These are phyloP conservation scores for Tritrichomonas musculus DNA, from an alignment of 208 protist species.

Conservation along the genomic window DNA sequence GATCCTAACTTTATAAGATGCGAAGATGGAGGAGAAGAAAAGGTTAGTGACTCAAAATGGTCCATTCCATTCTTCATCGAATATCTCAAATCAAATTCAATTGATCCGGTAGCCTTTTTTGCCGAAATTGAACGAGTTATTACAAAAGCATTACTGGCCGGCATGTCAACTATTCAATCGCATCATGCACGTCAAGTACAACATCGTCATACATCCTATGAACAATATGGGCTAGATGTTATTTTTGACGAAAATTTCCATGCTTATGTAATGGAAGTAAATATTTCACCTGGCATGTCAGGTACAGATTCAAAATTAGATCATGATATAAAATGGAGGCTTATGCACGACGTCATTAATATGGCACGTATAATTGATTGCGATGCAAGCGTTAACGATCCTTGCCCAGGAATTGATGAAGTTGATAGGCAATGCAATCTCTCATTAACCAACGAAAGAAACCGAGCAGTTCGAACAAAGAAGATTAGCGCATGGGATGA, in stretches of 20 bases:
- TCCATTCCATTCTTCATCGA: not conserved
- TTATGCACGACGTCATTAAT: not conserved
- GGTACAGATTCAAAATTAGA: not conserved
- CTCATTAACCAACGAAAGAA: not conserved
- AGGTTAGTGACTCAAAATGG: constrained; percentile 32
- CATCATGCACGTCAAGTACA: not conserved
- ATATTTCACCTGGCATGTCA: constrained; percentile 54
- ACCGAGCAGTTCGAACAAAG: not conserved
- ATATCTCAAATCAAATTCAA: not conserved
- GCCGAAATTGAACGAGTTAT: not conserved
- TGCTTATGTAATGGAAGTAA: constrained; percentile 88
- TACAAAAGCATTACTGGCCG: not conserved
- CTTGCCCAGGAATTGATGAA: not conserved
- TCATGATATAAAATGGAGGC: not conserved
- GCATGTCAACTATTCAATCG: constrained; percentile 39
- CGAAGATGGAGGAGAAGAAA: not conserved
- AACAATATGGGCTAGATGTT: constrained; percentile 86
- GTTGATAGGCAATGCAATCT: not conserved
- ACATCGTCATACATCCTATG: constrained; percentile 65
- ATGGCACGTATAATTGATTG: constrained; percentile 5
- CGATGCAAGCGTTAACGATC: not conserved
- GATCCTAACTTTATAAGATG: not conserved
- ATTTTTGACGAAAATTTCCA: constrained; percentile 75
- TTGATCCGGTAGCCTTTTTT: not conserved
- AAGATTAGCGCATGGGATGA: not conserved